phyloP scores from a whole-genome alignment of 2,329 filamentous ascomycete species.

The Teratosphaeria viscida region DNA sequence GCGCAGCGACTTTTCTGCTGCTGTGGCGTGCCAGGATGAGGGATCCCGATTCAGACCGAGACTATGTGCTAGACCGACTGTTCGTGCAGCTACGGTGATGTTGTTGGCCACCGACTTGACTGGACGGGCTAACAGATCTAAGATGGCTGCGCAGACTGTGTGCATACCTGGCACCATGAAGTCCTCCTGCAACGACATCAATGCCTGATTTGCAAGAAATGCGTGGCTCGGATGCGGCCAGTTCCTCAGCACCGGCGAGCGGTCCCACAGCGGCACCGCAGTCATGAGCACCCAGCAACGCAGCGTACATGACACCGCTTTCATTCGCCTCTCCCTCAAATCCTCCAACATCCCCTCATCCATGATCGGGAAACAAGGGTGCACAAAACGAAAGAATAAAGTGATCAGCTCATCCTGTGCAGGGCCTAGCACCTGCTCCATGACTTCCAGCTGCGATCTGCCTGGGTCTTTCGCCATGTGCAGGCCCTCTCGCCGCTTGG shows the following conservation, averaged over 20 bases:
- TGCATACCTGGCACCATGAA: constrained; percentile 31
- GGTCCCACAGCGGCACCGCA: constrained; percentile 28
- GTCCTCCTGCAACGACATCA: constrained; percentile 32
- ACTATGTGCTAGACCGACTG: constrained; percentile 44
- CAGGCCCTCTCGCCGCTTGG: constrained; percentile 38
- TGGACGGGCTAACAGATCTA: constrained; percentile 33
- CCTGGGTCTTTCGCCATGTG: constrained; percentile 25
- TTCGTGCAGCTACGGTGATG: constrained; percentile 43
- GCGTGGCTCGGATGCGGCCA: constrained; percentile 28
- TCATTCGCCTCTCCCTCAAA: constrained; percentile 25
- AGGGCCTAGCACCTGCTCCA: constrained; percentile 31
- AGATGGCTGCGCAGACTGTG: constrained; percentile 29
- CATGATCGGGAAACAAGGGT: constrained; percentile 30
- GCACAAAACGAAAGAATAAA: constrained; percentile 31
- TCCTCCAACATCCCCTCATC: constrained; percentile 29
- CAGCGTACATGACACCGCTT: constrained; percentile 26
- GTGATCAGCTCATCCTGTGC: constrained; percentile 8
- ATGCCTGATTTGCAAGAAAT: constrained; percentile 34
- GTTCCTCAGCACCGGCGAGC: constrained; percentile 26
- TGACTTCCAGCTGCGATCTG: constrained; percentile 29
- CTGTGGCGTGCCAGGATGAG: constrained; percentile 41
- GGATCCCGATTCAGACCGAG: constrained; percentile 47
- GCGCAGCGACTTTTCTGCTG: constrained; percentile 41
- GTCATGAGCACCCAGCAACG: constrained; percentile 31
- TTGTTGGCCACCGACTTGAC: constrained; percentile 36